phyloP scores from a whole-genome alignment of 176 grass and related monocot species.

The Raddia guianensis region DNA sequence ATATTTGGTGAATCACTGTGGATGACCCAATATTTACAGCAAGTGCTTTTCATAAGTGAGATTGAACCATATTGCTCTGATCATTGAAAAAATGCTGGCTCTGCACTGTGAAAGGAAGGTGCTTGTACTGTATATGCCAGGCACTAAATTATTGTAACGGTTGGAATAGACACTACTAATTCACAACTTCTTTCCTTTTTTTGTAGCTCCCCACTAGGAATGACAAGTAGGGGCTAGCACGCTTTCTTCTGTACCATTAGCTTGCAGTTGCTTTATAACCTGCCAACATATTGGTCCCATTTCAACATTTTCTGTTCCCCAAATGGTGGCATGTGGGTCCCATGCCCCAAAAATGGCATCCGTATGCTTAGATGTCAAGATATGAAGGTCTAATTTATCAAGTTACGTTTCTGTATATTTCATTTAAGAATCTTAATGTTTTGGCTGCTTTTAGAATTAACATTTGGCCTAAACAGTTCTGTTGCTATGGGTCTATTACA shows the following conservation, averaged over 20 bases:
- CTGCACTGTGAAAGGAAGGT: slow-evolving; percentile 36
- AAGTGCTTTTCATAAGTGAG: slow-evolving; percentile 52
- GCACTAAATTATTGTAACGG: slow-evolving; percentile 42
- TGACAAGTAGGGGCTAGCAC: slow-evolving; percentile 39
- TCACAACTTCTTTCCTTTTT: slow-evolving; percentile 36
- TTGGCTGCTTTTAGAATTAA: slow-evolving; percentile 28
- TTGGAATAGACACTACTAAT: slow-evolving; percentile 29
- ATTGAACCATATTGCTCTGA: slow-evolving; percentile 33
- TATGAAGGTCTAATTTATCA: slow-evolving; percentile 21
- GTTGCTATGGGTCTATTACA: slow-evolving; percentile 9
- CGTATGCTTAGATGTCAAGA: slow-evolving; percentile 27
- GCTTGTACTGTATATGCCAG: slow-evolving; percentile 48
- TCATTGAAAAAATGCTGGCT: slow-evolving; percentile 37
- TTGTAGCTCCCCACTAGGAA: slow-evolving; percentile 42
- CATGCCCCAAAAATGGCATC: slow-evolving; percentile 31
- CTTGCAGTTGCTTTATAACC: slow-evolving; percentile 47
- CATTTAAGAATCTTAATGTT: slow-evolving; percentile 35
- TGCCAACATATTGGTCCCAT: slow-evolving; percentile 54
- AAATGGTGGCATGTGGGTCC: slow-evolving; percentile 56
- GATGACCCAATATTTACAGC: slow-evolving; percentile 27
- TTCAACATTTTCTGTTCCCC: slow-evolving; percentile 59
- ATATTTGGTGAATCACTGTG: slow-evolving; percentile 28
- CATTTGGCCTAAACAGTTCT: slow-evolving; percentile 25
- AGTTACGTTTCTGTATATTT: slow-evolving; percentile 40
- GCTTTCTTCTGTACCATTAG: slow-evolving; percentile 26